phyloP scores from a whole-genome alignment of 257 asterid genomes.

The Solanum chaucha region DNA sequence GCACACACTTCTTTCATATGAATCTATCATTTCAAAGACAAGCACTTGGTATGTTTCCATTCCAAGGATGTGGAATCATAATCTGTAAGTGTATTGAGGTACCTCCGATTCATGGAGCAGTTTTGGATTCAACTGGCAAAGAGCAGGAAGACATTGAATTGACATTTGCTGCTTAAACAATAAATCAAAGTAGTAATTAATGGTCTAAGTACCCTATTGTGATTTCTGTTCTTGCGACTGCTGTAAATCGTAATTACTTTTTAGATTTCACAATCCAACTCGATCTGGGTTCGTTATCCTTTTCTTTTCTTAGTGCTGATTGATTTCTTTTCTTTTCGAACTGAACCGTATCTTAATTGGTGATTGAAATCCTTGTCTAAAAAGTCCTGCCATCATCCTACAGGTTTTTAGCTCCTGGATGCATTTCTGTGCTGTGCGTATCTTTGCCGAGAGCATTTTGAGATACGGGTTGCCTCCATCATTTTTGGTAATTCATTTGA shows the following conservation, averaged over 20 bases:
- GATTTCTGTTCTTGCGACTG: not conserved
- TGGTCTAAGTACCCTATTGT: not conserved
- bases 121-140: not conserved
- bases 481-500: conserved; percentile 33
- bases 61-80: not conserved
- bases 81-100: not conserved
- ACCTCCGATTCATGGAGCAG: not conserved
- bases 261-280: not conserved
- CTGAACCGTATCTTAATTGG: not conserved
- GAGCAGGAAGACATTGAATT: not conserved
- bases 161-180: not conserved
- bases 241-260: not conserved
- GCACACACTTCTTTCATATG: not conserved
- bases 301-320: not conserved
- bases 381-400: not conserved
- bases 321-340: not conserved
- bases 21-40: not conserved
- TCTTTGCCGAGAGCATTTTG: conserved; percentile 79
- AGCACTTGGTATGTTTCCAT: not conserved
- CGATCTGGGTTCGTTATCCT: not conserved
- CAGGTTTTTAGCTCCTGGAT: conserved; percentile 97
- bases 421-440: conserved; percentile 91
- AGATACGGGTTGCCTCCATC: conserved; percentile 84
- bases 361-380: not conserved
- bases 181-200: not conserved